phyloP scores from a whole-genome alignment of 176 grass and related monocot species.

The Leersia perrieri region DNA sequence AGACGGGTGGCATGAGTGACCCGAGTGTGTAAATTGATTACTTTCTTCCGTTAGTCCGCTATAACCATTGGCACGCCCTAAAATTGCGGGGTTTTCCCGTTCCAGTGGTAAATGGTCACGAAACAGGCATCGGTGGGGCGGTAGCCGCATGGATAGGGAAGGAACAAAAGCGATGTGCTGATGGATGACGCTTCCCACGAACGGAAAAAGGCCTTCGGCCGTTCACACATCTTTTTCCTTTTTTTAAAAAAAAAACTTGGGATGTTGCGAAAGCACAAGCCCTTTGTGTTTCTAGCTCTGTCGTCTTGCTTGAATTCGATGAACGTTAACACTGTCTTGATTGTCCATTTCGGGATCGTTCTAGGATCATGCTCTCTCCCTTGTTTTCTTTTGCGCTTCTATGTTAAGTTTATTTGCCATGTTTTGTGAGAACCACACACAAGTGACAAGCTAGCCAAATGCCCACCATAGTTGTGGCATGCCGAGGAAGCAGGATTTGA shows the following conservation, averaged over 20 bases:
- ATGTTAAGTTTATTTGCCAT: no score
- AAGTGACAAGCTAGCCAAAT: no score
- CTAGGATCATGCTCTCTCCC: no score
- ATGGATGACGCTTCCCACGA: background rate
- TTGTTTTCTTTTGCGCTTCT: no score
- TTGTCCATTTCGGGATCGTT: background rate
- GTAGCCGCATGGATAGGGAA: background rate
- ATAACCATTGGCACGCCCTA: background rate
- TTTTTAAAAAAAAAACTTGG: background rate
- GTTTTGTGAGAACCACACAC: no score
- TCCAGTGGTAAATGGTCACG: background rate
- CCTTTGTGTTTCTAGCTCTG: background rate
- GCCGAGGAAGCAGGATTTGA: no score
- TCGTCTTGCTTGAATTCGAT: background rate
- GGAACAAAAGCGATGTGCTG: background rate
- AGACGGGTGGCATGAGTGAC: background rate
- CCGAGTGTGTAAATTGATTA: background rate
- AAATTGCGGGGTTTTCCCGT: background rate
- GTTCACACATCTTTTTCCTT: background rate
- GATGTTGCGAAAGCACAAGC: background rate
- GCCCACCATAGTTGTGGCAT: no score
- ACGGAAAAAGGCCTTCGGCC: background rate
- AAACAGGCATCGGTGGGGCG: background rate
- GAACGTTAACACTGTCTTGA: background rate
- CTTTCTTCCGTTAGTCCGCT: background rate